Conservation (phyloP, 495 filamentous ascomycete species). For the Aspergillus sclerotioniger region DNA sequence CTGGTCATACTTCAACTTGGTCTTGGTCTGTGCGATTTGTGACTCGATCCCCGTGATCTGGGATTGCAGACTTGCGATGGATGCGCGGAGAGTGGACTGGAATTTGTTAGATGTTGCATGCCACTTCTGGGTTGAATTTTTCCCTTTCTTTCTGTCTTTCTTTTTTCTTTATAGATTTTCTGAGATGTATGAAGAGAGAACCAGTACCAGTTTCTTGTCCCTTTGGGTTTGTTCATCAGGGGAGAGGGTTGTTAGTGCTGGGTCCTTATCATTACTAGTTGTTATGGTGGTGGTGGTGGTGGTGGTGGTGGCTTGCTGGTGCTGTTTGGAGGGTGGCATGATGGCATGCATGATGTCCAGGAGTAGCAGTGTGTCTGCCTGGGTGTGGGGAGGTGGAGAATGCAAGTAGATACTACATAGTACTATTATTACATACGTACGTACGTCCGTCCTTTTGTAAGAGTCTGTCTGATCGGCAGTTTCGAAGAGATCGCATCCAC, state of each 20-base stretch:
- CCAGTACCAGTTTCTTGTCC: constrained; percentile 22
- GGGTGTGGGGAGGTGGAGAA: no score
- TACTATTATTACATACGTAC: no score
- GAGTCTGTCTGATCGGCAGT: neutral
- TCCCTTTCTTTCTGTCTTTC: neutral
- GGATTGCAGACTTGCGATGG: constrained; percentile 36
- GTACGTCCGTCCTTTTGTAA: no score
- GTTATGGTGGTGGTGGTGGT: neutral
- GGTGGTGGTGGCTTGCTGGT: constrained; percentile 1
- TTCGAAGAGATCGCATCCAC: neutral
- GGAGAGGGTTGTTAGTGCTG: neutral
- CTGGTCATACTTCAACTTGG: constrained; percentile 38
- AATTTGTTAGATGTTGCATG: neutral
- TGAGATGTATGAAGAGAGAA: no score
- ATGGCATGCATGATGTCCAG: neutral
- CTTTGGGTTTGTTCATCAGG: constrained; percentile 12
- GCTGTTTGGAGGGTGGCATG: neutral
- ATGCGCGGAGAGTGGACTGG: constrained; percentile 30
- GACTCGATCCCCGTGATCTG: constrained; percentile 30
- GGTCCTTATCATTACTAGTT: neutral
- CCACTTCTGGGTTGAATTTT: neutral
- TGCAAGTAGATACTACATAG: no score
- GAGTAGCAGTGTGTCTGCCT: no score
- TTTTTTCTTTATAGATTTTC: neutral
- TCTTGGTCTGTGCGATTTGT: constrained; percentile 30